Evolutionary conservation across 345 rosid genomes (phyloP), one percentile per base, ranked within the genome.

Genomic region (Microthlaspi erraticum): DNA sequence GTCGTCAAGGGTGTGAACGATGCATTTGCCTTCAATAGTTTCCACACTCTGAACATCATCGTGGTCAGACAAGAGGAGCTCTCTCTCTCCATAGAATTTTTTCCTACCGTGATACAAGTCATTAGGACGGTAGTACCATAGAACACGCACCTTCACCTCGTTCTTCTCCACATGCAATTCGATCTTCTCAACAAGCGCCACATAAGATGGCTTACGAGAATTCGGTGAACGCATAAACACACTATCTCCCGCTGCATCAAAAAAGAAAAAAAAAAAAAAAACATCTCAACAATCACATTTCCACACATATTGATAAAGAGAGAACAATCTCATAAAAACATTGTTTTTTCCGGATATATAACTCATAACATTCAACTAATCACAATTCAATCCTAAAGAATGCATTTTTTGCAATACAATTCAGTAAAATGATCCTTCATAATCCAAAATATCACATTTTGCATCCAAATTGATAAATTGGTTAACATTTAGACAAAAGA

Each of bases 61-160:
- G 74, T 93, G 98, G 71, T 93, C 98, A 0, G 98, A 93, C 68
- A 92, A 62, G 78, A 92, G 88, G 1, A 92, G 86, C 84, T 92
- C 98, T 74, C 90, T 92, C 0, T 84, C 91, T 42, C 98, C 98
- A 73, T 90, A 95, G 72, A 93, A 93, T 82, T 84, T 90, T 55
- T 93, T 83, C 78, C 98, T 71, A 9, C 98, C 98, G 16, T 97
- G 93, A 8, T 80, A 75, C 0, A 96, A 86, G 67, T 92, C 95
- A 80, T 92, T 93, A 1, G 98, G 98, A 48, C 95, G 82, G 46
- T 93, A 90, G 45, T 88, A 93, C 98, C 98, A 93, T 70, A 88
- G 80, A 10, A 81, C 92, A 74, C 76, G 80, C 38, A 93, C 98
- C 76, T 87, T 87, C 45, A 88, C 84, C 39, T 88, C 84, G 80